Conservation (phyloP, 306 rosid species). For the Vigna unguiculata region DNA sequence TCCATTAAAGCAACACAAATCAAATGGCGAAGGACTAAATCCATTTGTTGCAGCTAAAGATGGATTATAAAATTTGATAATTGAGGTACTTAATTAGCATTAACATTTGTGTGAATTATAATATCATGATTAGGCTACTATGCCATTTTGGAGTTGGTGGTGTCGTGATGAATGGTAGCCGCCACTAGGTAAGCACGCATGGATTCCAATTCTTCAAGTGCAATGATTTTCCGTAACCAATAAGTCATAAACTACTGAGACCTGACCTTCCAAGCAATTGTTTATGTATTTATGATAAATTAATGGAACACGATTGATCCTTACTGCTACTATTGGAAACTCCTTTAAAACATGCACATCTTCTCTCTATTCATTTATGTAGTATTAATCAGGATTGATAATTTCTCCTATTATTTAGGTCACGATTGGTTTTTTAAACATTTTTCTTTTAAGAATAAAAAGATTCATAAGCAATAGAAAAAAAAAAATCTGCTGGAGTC, state of each 20-base stretch:
- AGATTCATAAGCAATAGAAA: not conserved
- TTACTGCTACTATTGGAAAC: conserved; percentile 2
- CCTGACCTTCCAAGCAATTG: not conserved
- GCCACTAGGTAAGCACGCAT: not conserved
- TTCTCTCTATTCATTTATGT: not conserved
- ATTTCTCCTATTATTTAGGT: not conserved
- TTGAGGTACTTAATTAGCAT: conserved; percentile 19
- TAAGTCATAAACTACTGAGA: not conserved
- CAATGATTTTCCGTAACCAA: conserved; percentile 15
- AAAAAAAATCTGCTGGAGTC: not conserved
- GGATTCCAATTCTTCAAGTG: not conserved
- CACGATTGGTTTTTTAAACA: not conserved
- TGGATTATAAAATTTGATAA: conserved; percentile 6
- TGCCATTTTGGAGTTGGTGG: conserved; percentile 7
- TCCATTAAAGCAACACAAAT: conserved; percentile 6
- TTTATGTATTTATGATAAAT: no score
- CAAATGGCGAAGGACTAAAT: conserved; percentile 25
- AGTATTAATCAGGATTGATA: not conserved
- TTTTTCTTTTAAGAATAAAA: not conserved
- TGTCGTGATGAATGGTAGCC: conserved; percentile 20
- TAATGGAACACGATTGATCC: not conserved
- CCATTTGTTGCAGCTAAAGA: not conserved
- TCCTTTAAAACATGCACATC: not conserved
- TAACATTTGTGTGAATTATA: conserved; percentile 24
- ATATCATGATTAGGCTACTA: not conserved